Conservation (phyloP, 768 basidiomycete genomes). For the Lentinula boryana region DNA sequence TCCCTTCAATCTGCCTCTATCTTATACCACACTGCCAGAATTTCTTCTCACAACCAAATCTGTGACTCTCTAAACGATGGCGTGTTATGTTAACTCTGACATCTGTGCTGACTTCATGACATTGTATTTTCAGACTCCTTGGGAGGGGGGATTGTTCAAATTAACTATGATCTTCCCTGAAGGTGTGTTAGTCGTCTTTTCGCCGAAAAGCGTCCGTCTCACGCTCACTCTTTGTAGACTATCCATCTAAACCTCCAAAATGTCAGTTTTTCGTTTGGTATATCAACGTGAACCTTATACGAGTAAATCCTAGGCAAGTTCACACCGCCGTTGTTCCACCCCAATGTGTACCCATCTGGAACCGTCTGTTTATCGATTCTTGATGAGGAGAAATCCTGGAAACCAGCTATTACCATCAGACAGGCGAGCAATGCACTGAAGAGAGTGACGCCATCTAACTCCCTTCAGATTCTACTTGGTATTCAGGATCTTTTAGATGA, state of each 20-base stretch:
- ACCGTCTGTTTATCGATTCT: conserved; percentile 97
- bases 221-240: conserved; percentile 47
- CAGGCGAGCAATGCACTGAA: conserved; percentile 48
- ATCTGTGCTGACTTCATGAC: conserved; percentile 7
- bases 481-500: conserved; percentile 95
- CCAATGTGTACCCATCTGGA: conserved; percentile 98
- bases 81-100: conserved; percentile 10
- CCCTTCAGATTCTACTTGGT: conserved; percentile 78
- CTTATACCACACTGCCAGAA: conserved; percentile 5
- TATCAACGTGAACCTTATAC: not conserved
- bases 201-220: too few species aligned
- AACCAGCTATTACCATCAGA: conserved; percentile 98
- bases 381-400: conserved; percentile 99
- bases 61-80: conserved; percentile 4
- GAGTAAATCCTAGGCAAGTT: conserved; percentile 74
- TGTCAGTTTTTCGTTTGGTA: conserved; percentile 41
- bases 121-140: conserved; percentile 64
- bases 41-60: not conserved
- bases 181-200: conserved; percentile 39
- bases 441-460: not conserved
- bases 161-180: conserved; percentile 94
- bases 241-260: conserved; percentile 93
- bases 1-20: conserved; percentile 3
- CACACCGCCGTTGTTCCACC: conserved; percentile 91
- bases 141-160: conserved; percentile 97